A percentile compares a stretch with the other conserved stretches of the same genome.
Evolutionary conservation across 257 asterid species (phyloP).

Genomic region (Voacanga thouarsii): DNA sequence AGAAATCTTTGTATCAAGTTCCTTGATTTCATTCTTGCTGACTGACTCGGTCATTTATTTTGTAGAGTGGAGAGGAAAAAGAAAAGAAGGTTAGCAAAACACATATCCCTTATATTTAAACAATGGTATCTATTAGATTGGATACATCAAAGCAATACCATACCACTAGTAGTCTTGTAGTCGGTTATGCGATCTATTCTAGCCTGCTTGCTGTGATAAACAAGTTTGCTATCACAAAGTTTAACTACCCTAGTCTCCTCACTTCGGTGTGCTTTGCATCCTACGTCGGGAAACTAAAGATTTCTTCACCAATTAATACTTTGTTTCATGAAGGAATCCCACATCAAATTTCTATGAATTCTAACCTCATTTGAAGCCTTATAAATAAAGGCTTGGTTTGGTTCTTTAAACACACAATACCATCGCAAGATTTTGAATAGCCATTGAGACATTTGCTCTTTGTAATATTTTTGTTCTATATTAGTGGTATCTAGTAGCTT

Average conservation of each 20-base stretch:
- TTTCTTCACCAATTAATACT: too few relatives aligned
- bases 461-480: too few relatives aligned
- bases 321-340: too few relatives aligned
- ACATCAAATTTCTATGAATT: too few relatives aligned
- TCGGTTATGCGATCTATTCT: constrained; percentile 94
- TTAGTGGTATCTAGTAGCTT: too few relatives aligned
- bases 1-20: constrained; percentile 7
- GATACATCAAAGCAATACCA: constrained; percentile 61
- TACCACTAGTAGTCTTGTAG: constrained; percentile 72
- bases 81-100: background rate
- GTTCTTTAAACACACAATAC: too few relatives aligned
- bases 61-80: background rate
- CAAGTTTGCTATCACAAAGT: constrained; percentile 86
- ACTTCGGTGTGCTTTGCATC: too few relatives aligned
- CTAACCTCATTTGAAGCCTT: too few relatives aligned
- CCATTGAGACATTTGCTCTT: too few relatives aligned
- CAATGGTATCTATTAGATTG: constrained; percentile 48
- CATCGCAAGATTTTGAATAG: too few relatives aligned
- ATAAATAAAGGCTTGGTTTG: too few relatives aligned
- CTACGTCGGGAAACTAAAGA: too few relatives aligned
- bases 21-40: background rate
- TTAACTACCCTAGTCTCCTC: constrained; percentile 87
- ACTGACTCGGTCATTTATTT: background rate
- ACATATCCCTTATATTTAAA: background rate
- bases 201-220: constrained; percentile 91